phyloP scores from a whole-genome alignment of 2,329 filamentous ascomycete species.

The Penicillium sclerotigenum region DNA sequence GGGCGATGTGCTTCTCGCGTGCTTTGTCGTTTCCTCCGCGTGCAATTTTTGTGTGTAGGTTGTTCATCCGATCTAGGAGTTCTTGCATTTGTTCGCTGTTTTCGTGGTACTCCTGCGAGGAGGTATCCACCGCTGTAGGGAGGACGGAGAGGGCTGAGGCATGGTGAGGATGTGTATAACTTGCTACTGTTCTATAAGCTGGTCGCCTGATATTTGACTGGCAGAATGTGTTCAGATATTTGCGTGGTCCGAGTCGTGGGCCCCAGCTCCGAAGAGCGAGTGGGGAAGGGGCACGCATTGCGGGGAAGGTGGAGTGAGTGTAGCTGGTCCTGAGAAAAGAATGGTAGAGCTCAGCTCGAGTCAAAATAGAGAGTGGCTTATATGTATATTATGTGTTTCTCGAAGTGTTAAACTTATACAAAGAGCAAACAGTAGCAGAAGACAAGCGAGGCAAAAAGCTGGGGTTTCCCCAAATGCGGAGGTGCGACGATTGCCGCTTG shows the following conservation, averaged over 20 bases:
- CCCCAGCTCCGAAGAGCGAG: slow-evolving; percentile 40
- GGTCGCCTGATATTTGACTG: slow-evolving; percentile 5
- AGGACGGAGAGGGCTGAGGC: slow-evolving; percentile 78
- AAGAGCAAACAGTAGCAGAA: neutral
- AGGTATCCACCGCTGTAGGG: slow-evolving; percentile 70
- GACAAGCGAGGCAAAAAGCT: slow-evolving; percentile 13
- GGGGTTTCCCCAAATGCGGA: slow-evolving; percentile 30
- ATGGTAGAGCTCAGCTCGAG: neutral
- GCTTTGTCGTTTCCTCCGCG: slow-evolving; percentile 78
- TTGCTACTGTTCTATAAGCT: slow-evolving; percentile 56
- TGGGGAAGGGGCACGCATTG: slow-evolving; percentile 40
- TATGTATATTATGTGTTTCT: neutral
- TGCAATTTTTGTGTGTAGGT: slow-evolving; percentile 68
- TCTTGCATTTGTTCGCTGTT: slow-evolving; percentile 76
- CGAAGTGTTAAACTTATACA: neutral
- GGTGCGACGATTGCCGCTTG: slow-evolving; percentile 47
- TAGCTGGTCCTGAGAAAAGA: neutral
- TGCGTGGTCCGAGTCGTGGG: slow-evolving; percentile 23
- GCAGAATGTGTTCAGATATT: slow-evolving; percentile 3
- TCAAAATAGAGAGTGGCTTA: neutral
- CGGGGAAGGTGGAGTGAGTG: slow-evolving; percentile 23
- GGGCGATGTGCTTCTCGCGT: slow-evolving; percentile 77
- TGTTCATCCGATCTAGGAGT: slow-evolving; percentile 65
- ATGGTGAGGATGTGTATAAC: slow-evolving; percentile 77
- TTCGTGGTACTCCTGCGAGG: slow-evolving; percentile 73